Percentiles rank a stretch among this genome's conserved stretches.
Evolutionary conservation across 2,329 filamentous ascomycete genomes (phyloP).

Genomic region (Colletotrichum lentis): DNA sequence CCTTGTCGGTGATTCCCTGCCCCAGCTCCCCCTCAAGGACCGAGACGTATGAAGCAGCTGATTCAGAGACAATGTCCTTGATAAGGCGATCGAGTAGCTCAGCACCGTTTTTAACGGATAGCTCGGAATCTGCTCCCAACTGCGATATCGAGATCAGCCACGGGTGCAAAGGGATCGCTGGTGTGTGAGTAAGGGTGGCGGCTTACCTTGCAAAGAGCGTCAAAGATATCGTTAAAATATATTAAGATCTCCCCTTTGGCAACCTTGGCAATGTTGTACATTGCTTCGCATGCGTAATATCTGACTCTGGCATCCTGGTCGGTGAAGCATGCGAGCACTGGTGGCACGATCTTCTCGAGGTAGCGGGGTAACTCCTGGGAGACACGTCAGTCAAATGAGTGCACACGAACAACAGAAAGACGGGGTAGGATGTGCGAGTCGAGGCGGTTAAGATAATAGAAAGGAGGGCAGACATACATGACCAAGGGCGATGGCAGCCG

Average conservation of each 20-base stretch:
- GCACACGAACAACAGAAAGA: background rate
- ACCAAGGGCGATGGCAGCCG: conserved; percentile 93
- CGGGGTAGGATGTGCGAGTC: background rate
- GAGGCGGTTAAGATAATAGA: conserved; percentile 6
- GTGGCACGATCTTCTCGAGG: conserved; percentile 91
- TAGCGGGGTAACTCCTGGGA: conserved; percentile 87
- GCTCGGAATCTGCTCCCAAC: conserved; percentile 93
- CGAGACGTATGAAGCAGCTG: conserved; percentile 92
- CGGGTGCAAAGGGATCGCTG: conserved; percentile 1
- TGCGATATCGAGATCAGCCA: conserved; percentile 48
- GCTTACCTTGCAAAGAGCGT: conserved; percentile 89
- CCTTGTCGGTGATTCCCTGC: conserved; percentile 56
- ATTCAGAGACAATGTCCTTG: conserved; percentile 96
- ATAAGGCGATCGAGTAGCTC: conserved; percentile 93
- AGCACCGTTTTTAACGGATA: conserved; percentile 97
- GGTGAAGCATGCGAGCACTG: conserved; percentile 95
- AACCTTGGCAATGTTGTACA: conserved; percentile 99
- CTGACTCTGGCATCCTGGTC: conserved; percentile 97
- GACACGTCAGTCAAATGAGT: background rate
- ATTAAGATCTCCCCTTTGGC: conserved; percentile 96
- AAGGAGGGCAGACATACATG: conserved; percentile 67
- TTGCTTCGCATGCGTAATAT: conserved; percentile 98
- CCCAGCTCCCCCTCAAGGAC: conserved; percentile 72
- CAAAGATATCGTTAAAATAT: conserved; percentile 99
- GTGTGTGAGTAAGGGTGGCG: background rate